Evolutionary conservation across 306 rosid genomes (phyloP).

Genomic region (Psophocarpus tetragonolobus): DNA sequence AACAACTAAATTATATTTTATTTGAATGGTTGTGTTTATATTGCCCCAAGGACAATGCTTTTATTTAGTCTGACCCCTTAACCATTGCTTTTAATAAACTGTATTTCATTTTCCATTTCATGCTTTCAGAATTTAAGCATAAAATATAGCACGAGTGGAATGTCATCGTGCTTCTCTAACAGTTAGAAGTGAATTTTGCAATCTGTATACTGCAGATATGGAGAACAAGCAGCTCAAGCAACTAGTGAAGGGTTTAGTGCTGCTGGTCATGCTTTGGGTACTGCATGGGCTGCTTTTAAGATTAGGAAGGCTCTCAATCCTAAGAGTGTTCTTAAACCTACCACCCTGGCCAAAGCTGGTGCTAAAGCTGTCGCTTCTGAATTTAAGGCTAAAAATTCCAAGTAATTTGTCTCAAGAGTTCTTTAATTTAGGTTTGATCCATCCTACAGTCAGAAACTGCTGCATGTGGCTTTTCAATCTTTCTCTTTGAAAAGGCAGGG

Average conservation of each 20-base stretch:
- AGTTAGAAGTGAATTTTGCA: conserved; percentile 23
- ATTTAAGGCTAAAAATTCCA: conserved; percentile 50
- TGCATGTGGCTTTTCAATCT: background rate
- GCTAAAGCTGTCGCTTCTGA: conserved; percentile 73
- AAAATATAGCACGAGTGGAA: background rate
- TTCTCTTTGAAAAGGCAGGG: background rate
- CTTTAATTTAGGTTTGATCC: conserved; percentile 15
- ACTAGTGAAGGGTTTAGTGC: conserved; percentile 80
- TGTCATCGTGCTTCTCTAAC: conserved; percentile 16
- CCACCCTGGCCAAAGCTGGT: conserved; percentile 69
- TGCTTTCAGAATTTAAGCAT: conserved; percentile 11
- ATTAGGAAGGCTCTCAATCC: conserved; percentile 84
- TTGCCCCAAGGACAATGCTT: background rate
- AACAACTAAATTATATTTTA: background rate
- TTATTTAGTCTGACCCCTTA: background rate
- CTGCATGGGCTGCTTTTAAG: conserved; percentile 86
- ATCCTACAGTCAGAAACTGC: background rate
- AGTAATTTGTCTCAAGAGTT: conserved; percentile 43
- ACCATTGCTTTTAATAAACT: background rate
- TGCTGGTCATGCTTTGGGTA: conserved; percentile 88
- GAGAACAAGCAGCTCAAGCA: conserved; percentile 86
- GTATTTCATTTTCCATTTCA: background rate
- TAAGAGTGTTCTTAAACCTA: conserved; percentile 70
- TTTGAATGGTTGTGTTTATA: background rate
- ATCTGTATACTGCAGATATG: conserved; percentile 65